phyloP scores from a whole-genome alignment of 345 rosid genomes.

The Fremontodendron californicum region DNA sequence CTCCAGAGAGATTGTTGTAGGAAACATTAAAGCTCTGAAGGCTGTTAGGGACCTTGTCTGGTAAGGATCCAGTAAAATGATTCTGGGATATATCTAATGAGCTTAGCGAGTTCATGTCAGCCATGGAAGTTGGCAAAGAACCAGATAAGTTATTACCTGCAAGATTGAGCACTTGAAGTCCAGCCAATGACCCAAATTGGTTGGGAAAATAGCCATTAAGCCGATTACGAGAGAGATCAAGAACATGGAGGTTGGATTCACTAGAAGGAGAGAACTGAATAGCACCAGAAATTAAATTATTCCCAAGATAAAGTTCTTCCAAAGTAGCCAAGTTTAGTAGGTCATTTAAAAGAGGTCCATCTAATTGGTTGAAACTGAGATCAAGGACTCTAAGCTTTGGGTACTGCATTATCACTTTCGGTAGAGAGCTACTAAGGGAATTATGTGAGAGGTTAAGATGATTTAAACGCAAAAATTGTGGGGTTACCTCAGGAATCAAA shows the following conservation, averaged over 20 bases:
- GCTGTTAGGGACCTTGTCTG: conserved; percentile 55
- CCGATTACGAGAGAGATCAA: conserved; percentile 80
- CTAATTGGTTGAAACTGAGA: conserved; percentile 68
- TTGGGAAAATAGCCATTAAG: conserved; percentile 68
- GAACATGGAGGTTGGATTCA: conserved; percentile 49
- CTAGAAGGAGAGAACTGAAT: conserved; percentile 47
- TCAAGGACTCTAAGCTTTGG: conserved; percentile 86
- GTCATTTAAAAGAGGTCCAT: conserved; percentile 58
- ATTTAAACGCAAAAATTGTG: conserved; percentile 82
- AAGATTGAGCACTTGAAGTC: conserved; percentile 68
- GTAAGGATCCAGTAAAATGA: conserved; percentile 72
- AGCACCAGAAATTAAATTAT: conserved; percentile 61
- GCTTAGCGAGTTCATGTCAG: conserved; percentile 54
- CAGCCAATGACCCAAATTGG: conserved; percentile 54
- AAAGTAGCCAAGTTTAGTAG: conserved; percentile 62
- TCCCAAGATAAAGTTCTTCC: conserved; percentile 68
- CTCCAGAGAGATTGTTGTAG: conserved; percentile 80
- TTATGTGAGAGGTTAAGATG: conserved; percentile 84
- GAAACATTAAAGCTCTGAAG: conserved; percentile 75
- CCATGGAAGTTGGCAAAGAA: conserved; percentile 76
- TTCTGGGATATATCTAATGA: conserved; percentile 78
- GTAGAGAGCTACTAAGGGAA: conserved; percentile 62
- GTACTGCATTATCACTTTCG: conserved; percentile 56
- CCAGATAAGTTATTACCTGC: conserved; percentile 85
- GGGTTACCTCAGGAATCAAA: conserved; percentile 62